Evolutionary conservation across 306 rosid genomes (phyloP).

Genomic region (Cicer yamashitae): DNA sequence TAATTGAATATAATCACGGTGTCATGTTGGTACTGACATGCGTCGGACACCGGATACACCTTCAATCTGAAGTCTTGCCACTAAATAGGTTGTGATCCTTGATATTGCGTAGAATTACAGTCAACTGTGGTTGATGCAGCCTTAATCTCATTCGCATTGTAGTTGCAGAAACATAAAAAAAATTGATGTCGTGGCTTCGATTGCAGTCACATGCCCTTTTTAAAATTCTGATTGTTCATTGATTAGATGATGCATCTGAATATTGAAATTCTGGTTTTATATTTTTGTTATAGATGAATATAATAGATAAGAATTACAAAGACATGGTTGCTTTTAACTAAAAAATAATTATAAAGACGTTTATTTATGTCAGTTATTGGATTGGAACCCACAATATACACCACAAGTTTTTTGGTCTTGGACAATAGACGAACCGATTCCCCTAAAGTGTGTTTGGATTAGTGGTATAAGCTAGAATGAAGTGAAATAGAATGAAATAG

Average conservation of each 20-base stretch:
- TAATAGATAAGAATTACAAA: too few species aligned
- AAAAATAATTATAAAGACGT: neutral
- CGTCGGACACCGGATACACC: too few species aligned
- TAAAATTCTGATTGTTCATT: neutral
- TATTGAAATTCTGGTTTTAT: conserved; percentile 9
- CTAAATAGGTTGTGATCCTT: neutral
- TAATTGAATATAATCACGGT: too few species aligned
- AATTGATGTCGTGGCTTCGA: neutral
- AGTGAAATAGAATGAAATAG: too few species aligned
- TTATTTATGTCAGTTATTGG: neutral
- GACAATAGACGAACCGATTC: neutral
- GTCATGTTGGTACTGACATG: too few species aligned
- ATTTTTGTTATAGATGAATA: conserved; percentile 1
- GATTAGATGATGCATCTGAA: neutral
- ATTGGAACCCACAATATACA: neutral
- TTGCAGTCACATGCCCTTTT: neutral
- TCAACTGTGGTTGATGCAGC: neutral
- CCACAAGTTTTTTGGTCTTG: neutral
- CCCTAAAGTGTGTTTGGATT: too few species aligned
- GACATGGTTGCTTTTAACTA: neutral
- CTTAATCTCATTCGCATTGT: neutral
- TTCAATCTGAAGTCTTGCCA: too few species aligned
- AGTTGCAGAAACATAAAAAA: neutral
- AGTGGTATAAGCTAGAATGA: too few species aligned
- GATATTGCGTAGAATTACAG: neutral